Evolutionary conservation across 2,329 filamentous ascomycete genomes (phyloP).

Genomic region (Pseudopithomyces chartarum): DNA sequence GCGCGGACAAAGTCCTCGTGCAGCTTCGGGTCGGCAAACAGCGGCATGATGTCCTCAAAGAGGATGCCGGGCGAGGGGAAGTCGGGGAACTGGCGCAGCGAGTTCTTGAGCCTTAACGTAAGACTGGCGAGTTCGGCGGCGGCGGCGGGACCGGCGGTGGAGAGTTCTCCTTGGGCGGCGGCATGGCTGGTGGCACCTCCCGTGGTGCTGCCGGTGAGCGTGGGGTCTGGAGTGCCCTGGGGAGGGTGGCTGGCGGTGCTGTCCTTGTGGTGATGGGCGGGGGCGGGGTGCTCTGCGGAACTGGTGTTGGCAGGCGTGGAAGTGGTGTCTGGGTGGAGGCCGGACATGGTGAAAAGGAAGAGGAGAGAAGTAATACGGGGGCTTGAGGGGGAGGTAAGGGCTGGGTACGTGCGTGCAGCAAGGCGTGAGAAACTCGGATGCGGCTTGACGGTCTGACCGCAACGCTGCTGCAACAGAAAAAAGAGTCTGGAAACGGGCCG

Average conservation of each 20-base stretch:
- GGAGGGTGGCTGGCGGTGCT: conserved; percentile 41
- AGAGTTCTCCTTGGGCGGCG: conserved; percentile 54
- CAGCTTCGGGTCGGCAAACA: conserved; percentile 78
- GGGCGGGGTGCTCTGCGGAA: conserved; percentile 22
- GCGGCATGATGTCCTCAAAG: conserved; percentile 97
- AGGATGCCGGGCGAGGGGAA: conserved; percentile 91
- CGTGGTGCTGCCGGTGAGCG: conserved; percentile 29
- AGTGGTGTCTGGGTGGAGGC: conserved; percentile 6
- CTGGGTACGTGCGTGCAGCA: conserved; percentile 17
- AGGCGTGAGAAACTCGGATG: conserved; percentile 16
- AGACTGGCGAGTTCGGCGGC: conserved; percentile 59
- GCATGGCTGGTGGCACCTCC: conserved; percentile 27
- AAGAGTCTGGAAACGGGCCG: conserved; percentile 28
- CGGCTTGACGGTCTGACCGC: conserved; percentile 22
- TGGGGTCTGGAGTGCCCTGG: conserved; percentile 38
- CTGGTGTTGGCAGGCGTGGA: conserved; percentile 24
- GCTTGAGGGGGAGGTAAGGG: conserved; percentile 8
- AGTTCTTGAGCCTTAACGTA: conserved; percentile 69
- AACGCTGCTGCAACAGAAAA: conserved; percentile 15
- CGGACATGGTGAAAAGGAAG: conserved; percentile 39
- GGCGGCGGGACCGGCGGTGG: conserved; percentile 56
- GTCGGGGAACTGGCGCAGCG: conserved; percentile 85
- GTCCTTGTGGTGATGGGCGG: conserved; percentile 22
- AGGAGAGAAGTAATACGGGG: conserved; percentile 19
- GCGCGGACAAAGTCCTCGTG: conserved; percentile 81